Conservation (phyloP, 1,284 basidiomycete genomes). For the Clitocybe nebularis region DNA sequence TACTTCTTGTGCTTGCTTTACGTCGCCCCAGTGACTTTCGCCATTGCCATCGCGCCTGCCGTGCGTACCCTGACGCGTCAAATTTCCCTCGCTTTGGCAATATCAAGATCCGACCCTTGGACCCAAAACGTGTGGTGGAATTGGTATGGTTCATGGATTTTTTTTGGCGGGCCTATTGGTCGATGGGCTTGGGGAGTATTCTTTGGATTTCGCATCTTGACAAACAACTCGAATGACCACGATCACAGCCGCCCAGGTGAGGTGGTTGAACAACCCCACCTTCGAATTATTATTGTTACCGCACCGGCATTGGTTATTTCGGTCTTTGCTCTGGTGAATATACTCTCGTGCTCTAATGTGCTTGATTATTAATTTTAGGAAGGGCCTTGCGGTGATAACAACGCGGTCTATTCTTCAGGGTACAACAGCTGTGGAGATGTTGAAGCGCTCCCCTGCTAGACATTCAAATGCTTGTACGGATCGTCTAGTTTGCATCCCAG, state of each 20-base stretch:
- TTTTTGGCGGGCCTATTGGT: slow-evolving; percentile 45
- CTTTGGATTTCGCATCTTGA: slow-evolving; percentile 37
- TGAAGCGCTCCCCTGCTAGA: slow-evolving; percentile 10
- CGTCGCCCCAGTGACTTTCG: slow-evolving; percentile 30
- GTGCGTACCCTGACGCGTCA: slow-evolving; percentile 27
- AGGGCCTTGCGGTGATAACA: slow-evolving; percentile 29
- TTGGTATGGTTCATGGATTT: slow-evolving; percentile 45
- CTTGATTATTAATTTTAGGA: background rate
- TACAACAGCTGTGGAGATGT: slow-evolving; percentile 30
- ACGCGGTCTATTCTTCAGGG: slow-evolving; percentile 28
- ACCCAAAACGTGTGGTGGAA: slow-evolving; percentile 42
- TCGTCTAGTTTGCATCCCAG: slow-evolving; percentile 13
- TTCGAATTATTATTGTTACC: slow-evolving; percentile 29
- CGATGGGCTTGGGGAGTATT: slow-evolving; percentile 40
- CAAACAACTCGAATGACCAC: slow-evolving; percentile 11
- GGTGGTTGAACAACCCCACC: slow-evolving; percentile 37
- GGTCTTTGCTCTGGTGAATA: slow-evolving; percentile 37
- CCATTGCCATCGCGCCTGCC: slow-evolving; percentile 32
- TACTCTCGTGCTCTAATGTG: background rate
- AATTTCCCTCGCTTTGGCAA: slow-evolving; percentile 27
- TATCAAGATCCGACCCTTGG: slow-evolving; percentile 34
- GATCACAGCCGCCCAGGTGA: slow-evolving; percentile 17
- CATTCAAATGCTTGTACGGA: slow-evolving; percentile 1
- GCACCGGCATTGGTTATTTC: slow-evolving; percentile 30
- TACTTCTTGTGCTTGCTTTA: slow-evolving; percentile 37